Evolutionary conservation across 2,329 filamentous ascomycete genomes (phyloP), one percentile per base, ranked within the genome.

Genomic region (Aspergillaceae sp.): DNA sequence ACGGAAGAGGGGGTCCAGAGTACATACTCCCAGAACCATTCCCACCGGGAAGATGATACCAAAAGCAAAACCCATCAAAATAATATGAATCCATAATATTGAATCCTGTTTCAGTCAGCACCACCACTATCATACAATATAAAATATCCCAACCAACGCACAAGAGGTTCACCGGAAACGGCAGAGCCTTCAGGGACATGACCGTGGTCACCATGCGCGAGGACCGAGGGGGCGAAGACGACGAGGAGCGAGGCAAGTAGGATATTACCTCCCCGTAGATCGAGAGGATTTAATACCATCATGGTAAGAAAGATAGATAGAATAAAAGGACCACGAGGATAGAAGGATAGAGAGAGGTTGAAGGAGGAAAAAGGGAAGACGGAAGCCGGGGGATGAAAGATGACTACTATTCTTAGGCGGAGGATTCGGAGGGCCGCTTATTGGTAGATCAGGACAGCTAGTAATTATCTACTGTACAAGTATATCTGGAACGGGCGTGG

Each of bases 61-160:
- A 74, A 94, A 97, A 48, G 89, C 82, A 48, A 92, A 62, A 65
- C 83, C 84, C 76, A 95, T 90, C 40, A 94, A 68, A 49, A 95
- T 76, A 60, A 98, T 97, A 69, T 98, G 92, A 56, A 84, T 76
- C 92, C 92, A 98, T 79, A 98, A 69, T 59, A 82, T 87, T 37
- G 83, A 77, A 66, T 97, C 92, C 74, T 79, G 2, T 27, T 6
- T 38, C 27, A 34, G 45, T 50, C 42, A 52, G 52, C 11, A 28
- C 11, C n/a, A 4, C 32, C 5, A 34, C 19, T n/a, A 44, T 11
- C 7, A 19, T 19, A 19, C 19, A 19, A 19, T 19, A 19, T 19
- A 19, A 19, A 19, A 19, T 34, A 35, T 33, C 35, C 35, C 4
- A 40, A 27, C 19, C 51, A 40, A 72, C 81, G 49, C 73, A 87